These are phyloP conservation scores for Xylariaceae sp. DNA, from an alignment of 2,329 filamentous ascomycete genomes.

Conservation along the genomic window DNA sequence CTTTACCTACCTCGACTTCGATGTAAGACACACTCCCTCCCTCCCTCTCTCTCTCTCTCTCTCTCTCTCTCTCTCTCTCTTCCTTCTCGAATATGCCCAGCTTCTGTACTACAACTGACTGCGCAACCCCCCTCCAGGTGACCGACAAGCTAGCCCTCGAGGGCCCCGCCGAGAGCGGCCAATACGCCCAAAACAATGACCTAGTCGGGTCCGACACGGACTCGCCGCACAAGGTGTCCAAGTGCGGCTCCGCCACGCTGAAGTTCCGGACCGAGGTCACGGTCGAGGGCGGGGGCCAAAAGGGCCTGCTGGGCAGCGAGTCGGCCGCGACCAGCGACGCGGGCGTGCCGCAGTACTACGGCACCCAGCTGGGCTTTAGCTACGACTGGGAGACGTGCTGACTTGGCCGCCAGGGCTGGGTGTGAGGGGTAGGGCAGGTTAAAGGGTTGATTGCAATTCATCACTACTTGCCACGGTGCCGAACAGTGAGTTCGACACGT, in stretches of 20 bases:
- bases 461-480: too few species aligned
- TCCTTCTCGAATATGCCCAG: not conserved
- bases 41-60: not conserved
- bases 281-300: not conserved
- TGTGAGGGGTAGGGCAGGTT: too few species aligned
- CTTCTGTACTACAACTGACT: too few species aligned
- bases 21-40: conserved; percentile 1
- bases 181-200: not conserved
- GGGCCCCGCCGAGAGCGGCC: not conserved
- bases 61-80: not conserved
- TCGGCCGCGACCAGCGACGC: not conserved
- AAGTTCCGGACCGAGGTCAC: conserved; percentile 4
- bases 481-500: too few species aligned
- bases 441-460: too few species aligned
- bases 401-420: too few species aligned
- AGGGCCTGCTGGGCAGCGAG: conserved; percentile 1
- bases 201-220: not conserved
- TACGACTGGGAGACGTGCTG: conserved; percentile 7
- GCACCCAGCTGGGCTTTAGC: conserved; percentile 4
- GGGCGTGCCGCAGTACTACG: conserved; percentile 1
- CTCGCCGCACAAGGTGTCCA: not conserved
- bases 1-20: conserved; percentile 2
- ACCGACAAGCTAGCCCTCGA: not conserved
- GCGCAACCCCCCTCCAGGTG: too few species aligned
- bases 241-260: conserved; percentile 1